Base-by-base conservation (phyloP, 2,329 filamentous ascomycete genomes). In the Fusarium staphyleae region DNA sequence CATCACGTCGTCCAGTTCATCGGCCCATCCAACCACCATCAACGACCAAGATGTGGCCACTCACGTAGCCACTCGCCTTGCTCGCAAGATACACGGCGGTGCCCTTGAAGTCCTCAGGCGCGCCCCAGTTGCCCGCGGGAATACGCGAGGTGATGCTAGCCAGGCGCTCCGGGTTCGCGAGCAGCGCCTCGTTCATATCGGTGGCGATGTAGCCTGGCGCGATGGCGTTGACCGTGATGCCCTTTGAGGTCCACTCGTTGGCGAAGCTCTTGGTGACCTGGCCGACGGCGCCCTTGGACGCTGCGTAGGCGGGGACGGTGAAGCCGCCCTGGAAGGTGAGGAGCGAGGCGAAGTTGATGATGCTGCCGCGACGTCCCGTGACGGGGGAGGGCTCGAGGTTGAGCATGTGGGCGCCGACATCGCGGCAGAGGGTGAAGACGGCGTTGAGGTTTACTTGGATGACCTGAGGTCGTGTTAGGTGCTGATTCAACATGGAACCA, bases 21-120 rank as follows among this genome's bases (percentile, higher is more conserved):
- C 91, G 80, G 2, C 90, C 91, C 91, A 96, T 96, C 91, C 91
- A 96, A 10, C 92, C 92, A 7, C 92, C 92, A 74, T 96, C 93
- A 39, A 96, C 90, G 19, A 89, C 87, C 63, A 96, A 70, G 5
- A 91, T 79, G 74, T 96, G 90, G 0, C 92, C 92, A 62, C 83
- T 91, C 30, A 96, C 87, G 76, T 96, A 96, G 9, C 78, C 84
- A 70, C 89, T 90, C n/a, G 87, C 89, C 69, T 77, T 81, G 67
- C 89, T 88, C 1, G 90, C 90, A 58, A 96, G 75, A 67, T 86
- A 96, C 22, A 96, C 87, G 1, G 88, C 82, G 0, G 85, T 87
- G 0, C 91, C 92, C 78, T 93, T 93, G 72, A 96, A 96, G 67
- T 97, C 93, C 19, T 96, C 91, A 0, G 91, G 88, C 10, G 72